These are phyloP conservation scores for Emmonsiellopsis sp. DNA, from an alignment of 2,329 filamentous ascomycete genomes.

Conservation along the genomic window DNA sequence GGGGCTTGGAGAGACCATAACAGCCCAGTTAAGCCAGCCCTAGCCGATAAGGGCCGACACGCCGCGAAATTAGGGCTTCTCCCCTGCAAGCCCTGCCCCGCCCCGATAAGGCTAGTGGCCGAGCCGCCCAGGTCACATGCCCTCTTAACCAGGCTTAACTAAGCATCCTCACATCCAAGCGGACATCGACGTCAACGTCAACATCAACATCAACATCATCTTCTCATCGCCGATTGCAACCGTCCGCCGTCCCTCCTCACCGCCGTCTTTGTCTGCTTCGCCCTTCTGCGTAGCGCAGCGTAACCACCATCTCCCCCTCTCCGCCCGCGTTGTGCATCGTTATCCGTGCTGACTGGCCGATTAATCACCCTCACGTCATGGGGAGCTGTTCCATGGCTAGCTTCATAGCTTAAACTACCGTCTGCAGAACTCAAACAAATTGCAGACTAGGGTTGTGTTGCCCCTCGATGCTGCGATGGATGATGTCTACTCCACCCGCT, in stretches of 20 bases:
- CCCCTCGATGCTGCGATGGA: not conserved
- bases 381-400: not conserved
- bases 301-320: not conserved
- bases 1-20: no score
- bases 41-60: not conserved
- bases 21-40: no score
- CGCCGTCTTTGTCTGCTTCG: not conserved
- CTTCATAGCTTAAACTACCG: not conserved
- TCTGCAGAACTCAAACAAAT: no score
- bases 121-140: not conserved
- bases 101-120: not conserved
- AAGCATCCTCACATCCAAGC: not conserved
- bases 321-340: not conserved
- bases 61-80: not conserved
- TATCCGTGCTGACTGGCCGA: not conserved
- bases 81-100: not conserved
- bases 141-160: not conserved
- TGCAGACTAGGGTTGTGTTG: no score
- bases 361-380: not conserved
- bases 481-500: not conserved
- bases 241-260: not conserved
- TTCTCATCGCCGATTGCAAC: not conserved
- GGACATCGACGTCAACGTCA: not conserved
- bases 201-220: not conserved
- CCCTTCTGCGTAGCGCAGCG: not conserved